Evolutionary conservation across 257 asterid species (phyloP).

Genomic region (Datura wrightii): DNA sequence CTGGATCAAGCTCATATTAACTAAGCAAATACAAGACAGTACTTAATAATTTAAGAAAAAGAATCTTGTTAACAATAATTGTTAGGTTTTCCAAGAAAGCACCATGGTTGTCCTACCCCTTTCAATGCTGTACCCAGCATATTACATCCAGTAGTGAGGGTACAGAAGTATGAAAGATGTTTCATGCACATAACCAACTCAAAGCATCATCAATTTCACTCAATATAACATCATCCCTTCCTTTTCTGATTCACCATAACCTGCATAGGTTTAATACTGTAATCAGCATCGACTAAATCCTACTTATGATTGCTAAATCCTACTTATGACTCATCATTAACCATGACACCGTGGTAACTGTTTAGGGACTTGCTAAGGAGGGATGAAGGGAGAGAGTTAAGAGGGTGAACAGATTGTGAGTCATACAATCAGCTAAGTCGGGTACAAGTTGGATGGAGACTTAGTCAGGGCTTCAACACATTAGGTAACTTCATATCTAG

Average conservation of each 20-base stretch:
- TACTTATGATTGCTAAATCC: background rate
- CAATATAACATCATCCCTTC: background rate
- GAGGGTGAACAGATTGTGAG: background rate
- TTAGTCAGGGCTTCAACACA: background rate
- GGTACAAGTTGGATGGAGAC: background rate
- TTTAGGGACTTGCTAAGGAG: background rate
- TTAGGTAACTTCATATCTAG: background rate
- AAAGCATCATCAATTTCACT: background rate
- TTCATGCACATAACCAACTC: background rate
- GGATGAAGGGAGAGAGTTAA: background rate
- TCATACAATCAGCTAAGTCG: background rate
- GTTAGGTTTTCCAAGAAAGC: background rate
- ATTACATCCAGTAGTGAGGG: background rate
- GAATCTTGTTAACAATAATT: background rate
- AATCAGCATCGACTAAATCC: background rate
- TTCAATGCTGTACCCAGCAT: background rate
- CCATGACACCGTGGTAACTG: background rate
- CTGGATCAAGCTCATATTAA: background rate
- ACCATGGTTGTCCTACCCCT: background rate
- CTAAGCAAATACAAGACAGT: background rate
- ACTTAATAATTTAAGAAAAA: too few species aligned
- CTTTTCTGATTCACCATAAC: background rate
- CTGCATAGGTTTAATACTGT: background rate
- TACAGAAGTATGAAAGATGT: background rate
- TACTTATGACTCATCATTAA: background rate